Conservation (phyloP, 495 filamentous ascomycete species). For the Xylaria acuta region DNA sequence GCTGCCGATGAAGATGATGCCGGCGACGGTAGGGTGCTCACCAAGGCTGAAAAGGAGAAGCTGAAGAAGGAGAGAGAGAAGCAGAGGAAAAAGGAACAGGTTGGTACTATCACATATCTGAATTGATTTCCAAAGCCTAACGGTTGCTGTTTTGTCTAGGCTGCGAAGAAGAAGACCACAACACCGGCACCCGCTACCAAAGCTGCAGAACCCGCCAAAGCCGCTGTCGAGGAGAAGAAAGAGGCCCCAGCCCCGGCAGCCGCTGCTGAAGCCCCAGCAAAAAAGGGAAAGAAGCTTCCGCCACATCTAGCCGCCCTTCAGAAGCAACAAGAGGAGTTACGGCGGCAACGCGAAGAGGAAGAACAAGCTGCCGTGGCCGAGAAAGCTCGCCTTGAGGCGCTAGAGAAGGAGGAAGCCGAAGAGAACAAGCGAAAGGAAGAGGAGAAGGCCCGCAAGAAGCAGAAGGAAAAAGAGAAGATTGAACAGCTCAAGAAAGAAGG, state of each 20-base stretch:
- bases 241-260: conserved; percentile 49
- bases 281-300: conserved; percentile 93
- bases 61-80: conserved; percentile 95
- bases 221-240: conserved; percentile 55
- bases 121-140: conserved; percentile 32
- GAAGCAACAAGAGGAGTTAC: conserved; percentile 87
- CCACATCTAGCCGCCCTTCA: conserved; percentile 81
- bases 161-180: conserved; percentile 71
- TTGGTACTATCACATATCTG: conserved; percentile 42
- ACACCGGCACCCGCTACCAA: conserved; percentile 56
- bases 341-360: conserved; percentile 76
- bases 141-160: conserved; percentile 45
- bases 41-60: conserved; percentile 96
- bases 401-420: conserved; percentile 65
- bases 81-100: conserved; percentile 91
- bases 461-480: conserved; percentile 93
- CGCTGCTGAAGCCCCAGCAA: conserved; percentile 54
- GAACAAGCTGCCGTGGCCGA: conserved; percentile 74
- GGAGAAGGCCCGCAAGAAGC: conserved; percentile 84
- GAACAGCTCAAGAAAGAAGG: conserved; percentile 96
- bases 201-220: conserved; percentile 54
- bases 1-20: conserved; percentile 62
- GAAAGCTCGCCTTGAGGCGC: conserved; percentile 72
- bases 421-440: conserved; percentile 61
- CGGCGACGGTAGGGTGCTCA: conserved; percentile 73